Conservation (phyloP, 2,329 filamentous ascomycete species). For the Fusarium illudens region DNA sequence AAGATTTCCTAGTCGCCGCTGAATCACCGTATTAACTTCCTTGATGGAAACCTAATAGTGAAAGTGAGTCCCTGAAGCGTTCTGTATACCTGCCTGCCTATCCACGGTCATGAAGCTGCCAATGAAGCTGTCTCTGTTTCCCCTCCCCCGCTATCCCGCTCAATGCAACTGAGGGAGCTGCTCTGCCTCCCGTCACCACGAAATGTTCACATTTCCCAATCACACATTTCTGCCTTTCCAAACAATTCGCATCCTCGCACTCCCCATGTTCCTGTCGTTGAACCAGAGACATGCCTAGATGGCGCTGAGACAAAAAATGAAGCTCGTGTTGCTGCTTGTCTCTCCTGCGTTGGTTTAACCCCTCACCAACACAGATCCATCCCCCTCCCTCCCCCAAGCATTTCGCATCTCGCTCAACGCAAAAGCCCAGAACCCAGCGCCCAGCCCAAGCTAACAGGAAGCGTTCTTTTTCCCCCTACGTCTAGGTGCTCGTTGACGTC, state of each 20-base stretch:
- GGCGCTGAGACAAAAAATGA: slow-evolving; percentile 29
- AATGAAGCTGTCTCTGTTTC: background rate
- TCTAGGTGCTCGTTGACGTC: slow-evolving; percentile 28
- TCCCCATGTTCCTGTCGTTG: slow-evolving; percentile 10
- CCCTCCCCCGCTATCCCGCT: slow-evolving; percentile 1
- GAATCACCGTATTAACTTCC: background rate
- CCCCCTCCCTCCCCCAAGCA: slow-evolving; percentile 22
- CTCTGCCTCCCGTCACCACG: slow-evolving; percentile 11
- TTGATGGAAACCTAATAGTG: slow-evolving; percentile 1
- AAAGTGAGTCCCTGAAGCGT: background rate
- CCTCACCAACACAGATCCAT: slow-evolving; percentile 29
- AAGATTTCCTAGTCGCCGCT: background rate
- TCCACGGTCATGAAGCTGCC: background rate
- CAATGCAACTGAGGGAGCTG: background rate
- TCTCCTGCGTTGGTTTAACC: slow-evolving; percentile 30
- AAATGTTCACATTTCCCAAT: slow-evolving; percentile 23
- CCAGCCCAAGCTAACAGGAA: slow-evolving; percentile 20
- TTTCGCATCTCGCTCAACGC: slow-evolving; percentile 15
- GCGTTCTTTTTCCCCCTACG: slow-evolving; percentile 11
- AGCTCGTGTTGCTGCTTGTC: slow-evolving; percentile 16
- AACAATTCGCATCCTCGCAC: slow-evolving; percentile 20
- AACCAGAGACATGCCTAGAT: slow-evolving; percentile 27
- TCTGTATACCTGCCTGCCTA: background rate
- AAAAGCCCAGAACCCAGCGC: slow-evolving; percentile 7
- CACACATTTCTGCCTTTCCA: slow-evolving; percentile 15